Base-by-base conservation (phyloP, 768 basidiomycete species). In the Hypholoma sublateritium region DNA sequence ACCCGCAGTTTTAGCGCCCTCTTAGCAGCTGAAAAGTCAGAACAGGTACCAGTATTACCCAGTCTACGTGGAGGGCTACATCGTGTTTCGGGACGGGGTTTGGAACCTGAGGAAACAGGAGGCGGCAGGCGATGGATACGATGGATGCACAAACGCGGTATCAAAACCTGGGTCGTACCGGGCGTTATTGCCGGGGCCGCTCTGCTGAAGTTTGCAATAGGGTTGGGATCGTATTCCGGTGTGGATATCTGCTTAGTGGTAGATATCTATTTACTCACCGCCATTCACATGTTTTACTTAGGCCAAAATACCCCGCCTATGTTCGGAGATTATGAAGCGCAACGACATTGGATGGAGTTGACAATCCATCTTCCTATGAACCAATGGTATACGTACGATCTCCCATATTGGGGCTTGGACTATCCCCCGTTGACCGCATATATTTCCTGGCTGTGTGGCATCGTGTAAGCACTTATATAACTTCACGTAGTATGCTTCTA, bases 341-440 rank as follows among this genome's bases (percentile, higher is more conserved):
- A 95, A 66, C 77, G 94, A 52, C 94, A 95, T 71, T 96, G 94
- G 94, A 92, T 96, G 91, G 94, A 95, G 64, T 68, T 96, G 37
- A 93, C 91, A 2, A 70, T 86, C 22, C 89, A 95, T 66, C 75
- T 93, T 0, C 91, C 94, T 0, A 64, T 84, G 17, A 74, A 73
- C 13, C 73, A 88, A 59, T 98, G 95, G 95, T 98, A 98, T 70
- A 85, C 74, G 1, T 91, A 94, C 69, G 91, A 96, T 65, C 77
- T 91, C 28, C 83, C 83, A 35, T 96, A 96, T 66, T 98, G 95
- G 95, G 93, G 93, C 0, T 78, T 98, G 50, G 95, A 98, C 71
- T 98, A 98, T 73, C 95, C 95, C 3, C 95, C 95, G 3, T 65
- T 97, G 59, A 97, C 95, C 2, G 95, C 93, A 2, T 96, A 95